Percentiles rank a stretch among this genome's conserved stretches.
These are phyloP conservation scores for Tulasnella sp. DNA, from an alignment of 768 basidiomycete genomes.

Conservation along the genomic window DNA sequence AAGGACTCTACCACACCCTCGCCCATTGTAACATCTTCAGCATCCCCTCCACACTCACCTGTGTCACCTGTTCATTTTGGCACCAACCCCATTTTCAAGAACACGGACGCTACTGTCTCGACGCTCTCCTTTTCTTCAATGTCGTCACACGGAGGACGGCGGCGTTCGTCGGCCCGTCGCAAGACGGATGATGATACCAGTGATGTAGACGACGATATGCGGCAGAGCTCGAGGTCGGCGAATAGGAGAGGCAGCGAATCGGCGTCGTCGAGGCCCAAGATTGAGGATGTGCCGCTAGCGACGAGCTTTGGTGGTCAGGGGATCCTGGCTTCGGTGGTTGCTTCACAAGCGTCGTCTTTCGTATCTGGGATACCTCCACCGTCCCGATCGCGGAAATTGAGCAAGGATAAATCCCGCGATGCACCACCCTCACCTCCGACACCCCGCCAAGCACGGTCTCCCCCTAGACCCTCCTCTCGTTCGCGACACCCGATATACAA, in stretches of 20 bases:
- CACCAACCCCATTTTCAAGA: slow-evolving; percentile 4
- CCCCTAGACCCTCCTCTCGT: too few relatives aligned
- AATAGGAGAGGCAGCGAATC: slow-evolving; percentile 8
- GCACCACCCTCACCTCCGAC: not conserved
- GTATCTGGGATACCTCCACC: not conserved
- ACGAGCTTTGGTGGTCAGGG: slow-evolving; percentile 4
- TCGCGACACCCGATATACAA: too few relatives aligned
- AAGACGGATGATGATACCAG: slow-evolving; percentile 1
- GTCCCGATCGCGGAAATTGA: not conserved
- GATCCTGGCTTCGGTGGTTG: not conserved
- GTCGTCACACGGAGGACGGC: not conserved
- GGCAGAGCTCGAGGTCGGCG: slow-evolving; percentile 1
- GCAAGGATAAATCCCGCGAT: not conserved
- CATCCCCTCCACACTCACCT: not conserved
- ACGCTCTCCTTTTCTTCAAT: not conserved
- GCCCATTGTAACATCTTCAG: not conserved
- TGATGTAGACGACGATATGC: not conserved
- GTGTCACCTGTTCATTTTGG: slow-evolving; percentile 1
- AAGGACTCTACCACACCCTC: not conserved
- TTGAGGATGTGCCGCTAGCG: slow-evolving; percentile 1
- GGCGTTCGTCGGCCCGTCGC: not conserved
- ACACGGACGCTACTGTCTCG: slow-evolving; percentile 1
- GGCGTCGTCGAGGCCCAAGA: slow-evolving; percentile 6
- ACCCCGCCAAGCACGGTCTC: too few relatives aligned
- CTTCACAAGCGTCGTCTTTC: not conserved